Evolutionary conservation across 129 eudicot species (phyloP), one percentile per base, ranked within the genome.

Genomic region (Helichrysum umbraculigerum): DNA sequence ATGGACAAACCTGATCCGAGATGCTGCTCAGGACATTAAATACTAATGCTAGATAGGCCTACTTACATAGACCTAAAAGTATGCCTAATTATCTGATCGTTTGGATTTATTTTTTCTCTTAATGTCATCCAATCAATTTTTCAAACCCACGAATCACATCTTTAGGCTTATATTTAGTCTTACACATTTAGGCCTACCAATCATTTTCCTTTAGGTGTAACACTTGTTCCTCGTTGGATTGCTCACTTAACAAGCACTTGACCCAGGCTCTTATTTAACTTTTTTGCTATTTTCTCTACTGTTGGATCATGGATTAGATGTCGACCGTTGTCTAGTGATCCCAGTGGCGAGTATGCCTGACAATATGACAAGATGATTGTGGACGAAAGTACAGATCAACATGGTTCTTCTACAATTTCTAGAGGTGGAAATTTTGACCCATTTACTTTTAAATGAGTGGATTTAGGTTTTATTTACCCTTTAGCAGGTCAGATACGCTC

Each of bases 171-270:
- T n/a, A n/a, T n/a, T n/a, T n/a, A n/a, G n/a, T n/a, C n/a, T n/a
- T n/a, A n/a, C n/a, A n/a, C n/a, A n/a, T n/a, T n/a, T n/a, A n/a
- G n/a, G n/a, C n/a, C n/a, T n/a, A n/a, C n/a, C n/a, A n/a, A n/a
- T n/a, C n/a, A n/a, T n/a, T n/a, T n/a, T n/a, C n/a, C n/a, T n/a
- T 91, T 91, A 4, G 92, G 97, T 44, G 86, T 83, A 7, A 88
- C 86, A 34, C 94, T 91, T 0, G 97, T 91, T 37, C 93, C 93
- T 76, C 91, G 88, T 58, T 91, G 97, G n/a, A 91, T 72, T 3
- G 90, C 91, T 88, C 97, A 88, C 63, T 79, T 91, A 68, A 88
- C 93, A 19, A 91, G 88, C 78, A 88, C 94, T 58, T 91, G 94
- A 57, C 91, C 97, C 0, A 90, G 88, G 56, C 77, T 91, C 80